Percentiles rank a stretch among this genome's conserved stretches.
Conservation (phyloP, 805 yeast genomes). For the Kluyveromyces lactis region DNA sequence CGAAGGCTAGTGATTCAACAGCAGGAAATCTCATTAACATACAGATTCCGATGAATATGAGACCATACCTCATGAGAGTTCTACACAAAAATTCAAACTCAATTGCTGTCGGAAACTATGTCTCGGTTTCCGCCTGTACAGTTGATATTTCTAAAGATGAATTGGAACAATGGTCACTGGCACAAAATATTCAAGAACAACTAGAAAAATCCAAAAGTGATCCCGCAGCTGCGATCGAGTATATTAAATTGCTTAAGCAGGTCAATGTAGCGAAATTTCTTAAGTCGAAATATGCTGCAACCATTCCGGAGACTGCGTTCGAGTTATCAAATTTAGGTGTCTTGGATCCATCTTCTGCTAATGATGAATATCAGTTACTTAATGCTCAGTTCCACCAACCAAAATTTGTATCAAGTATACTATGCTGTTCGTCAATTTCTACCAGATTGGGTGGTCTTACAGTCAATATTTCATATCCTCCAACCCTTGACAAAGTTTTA, state of each 20-base stretch:
- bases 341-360: constrained; percentile 1
- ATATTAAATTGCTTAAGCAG: not conserved
- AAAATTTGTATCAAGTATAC: not conserved
- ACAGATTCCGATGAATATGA: constrained; percentile 1
- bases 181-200: not conserved
- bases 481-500: not conserved
- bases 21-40: not conserved
- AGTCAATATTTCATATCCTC: not conserved
- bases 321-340: constrained; percentile 2
- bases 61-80: not conserved
- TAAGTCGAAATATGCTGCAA: not conserved
- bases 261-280: not conserved
- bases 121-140: not conserved
- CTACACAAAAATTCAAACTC: not conserved
- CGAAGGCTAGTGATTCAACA: not conserved
- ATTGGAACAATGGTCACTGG: not conserved
- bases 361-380: not conserved
- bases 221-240: not conserved
- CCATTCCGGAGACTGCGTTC: not conserved
- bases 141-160: not conserved
- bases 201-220: not conserved
- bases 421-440: constrained; percentile 1
- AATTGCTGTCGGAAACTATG: constrained; percentile 1
- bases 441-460: constrained; percentile 1
- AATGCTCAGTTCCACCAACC: constrained; percentile 2